These are phyloP conservation scores for Saccharomycopsis hybrid DNA, from an alignment of 1,139 yeast species.

Conservation along the genomic window DNA sequence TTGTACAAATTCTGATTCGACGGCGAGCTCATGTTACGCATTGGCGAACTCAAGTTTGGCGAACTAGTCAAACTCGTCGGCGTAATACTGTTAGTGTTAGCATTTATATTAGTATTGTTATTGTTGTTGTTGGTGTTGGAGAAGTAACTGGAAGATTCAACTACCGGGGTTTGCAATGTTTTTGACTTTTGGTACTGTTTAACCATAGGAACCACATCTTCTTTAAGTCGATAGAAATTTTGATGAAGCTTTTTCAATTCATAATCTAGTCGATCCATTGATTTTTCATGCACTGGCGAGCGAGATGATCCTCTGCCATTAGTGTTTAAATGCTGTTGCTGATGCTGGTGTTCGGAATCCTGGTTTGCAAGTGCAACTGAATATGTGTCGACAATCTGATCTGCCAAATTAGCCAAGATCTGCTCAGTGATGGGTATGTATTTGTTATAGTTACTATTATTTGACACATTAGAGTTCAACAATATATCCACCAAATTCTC, in stretches of 20 bases:
- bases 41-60: slow-evolving; percentile 10
- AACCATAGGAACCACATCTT: slow-evolving; percentile 17
- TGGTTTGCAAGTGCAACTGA: not conserved
- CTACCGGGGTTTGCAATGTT: slow-evolving; percentile 4
- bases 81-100: not conserved
- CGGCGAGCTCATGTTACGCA: slow-evolving; percentile 12
- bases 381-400: slow-evolving; percentile 13
- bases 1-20: slow-evolving; percentile 7
- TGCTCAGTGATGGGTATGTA: slow-evolving; percentile 16
- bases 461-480: slow-evolving; percentile 5
- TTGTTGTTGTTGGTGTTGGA: not conserved
- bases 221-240: slow-evolving; percentile 14
- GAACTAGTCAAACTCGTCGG: slow-evolving; percentile 7
- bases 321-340: too few species aligned
- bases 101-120: too few species aligned
- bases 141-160: not conserved
- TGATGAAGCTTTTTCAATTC: slow-evolving; percentile 15
- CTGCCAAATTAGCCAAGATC: slow-evolving; percentile 13
- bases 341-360: too few species aligned
- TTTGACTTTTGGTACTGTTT: slow-evolving; percentile 11
- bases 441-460: slow-evolving; percentile 1
- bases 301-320: not conserved
- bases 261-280: slow-evolving; percentile 12
- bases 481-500: slow-evolving; percentile 14
- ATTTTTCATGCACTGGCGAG: slow-evolving; percentile 7